Percentiles rank a stretch among this genome's conserved stretches.
These are phyloP conservation scores for Fusarium humuli DNA, from an alignment of 2,329 filamentous ascomycete genomes.

Conservation along the genomic window DNA sequence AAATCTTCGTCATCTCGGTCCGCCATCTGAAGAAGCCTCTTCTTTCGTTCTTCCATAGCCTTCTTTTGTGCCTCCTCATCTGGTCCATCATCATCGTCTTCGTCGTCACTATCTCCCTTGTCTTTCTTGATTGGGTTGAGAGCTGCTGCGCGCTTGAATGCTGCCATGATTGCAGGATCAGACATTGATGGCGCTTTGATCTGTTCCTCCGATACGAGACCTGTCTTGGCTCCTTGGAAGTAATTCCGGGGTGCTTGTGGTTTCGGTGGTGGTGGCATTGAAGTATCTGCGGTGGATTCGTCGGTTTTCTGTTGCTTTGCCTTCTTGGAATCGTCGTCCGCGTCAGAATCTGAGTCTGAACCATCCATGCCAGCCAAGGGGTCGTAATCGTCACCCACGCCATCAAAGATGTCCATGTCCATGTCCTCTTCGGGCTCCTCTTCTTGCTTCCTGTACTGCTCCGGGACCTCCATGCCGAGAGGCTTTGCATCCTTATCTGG, in stretches of 20 bases:
- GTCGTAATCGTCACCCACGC: constrained; percentile 74
- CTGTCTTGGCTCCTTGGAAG: constrained; percentile 69
- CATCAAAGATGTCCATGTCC: constrained; percentile 74
- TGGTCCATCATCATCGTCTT: constrained; percentile 46
- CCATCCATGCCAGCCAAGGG: constrained; percentile 69
- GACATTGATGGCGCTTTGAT: constrained; percentile 67
- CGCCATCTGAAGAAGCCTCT: constrained; percentile 77
- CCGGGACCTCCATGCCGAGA: constrained; percentile 74
- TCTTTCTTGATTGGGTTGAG: constrained; percentile 63
- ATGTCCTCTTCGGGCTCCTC: constrained; percentile 62
- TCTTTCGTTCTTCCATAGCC: constrained; percentile 75
- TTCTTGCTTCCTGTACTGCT: constrained; percentile 62
- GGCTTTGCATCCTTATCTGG: constrained; percentile 68
- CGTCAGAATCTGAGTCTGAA: constrained; percentile 60
- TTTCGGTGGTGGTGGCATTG: constrained; percentile 62
- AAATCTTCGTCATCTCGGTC: constrained; percentile 90
- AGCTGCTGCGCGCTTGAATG: constrained; percentile 84
- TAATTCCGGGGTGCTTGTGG: constrained; percentile 65
- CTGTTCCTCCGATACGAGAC: constrained; percentile 64
- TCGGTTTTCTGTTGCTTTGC: constrained; percentile 36
- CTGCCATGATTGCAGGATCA: constrained; percentile 84
- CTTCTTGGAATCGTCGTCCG: constrained; percentile 52
- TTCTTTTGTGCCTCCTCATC: constrained; percentile 58
- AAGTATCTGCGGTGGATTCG: constrained; percentile 38
- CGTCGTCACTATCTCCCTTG: constrained; percentile 47